Evolutionary conservation across 768 basidiomycete genomes (phyloP), one percentile per base, ranked within the genome.

Genomic region (Cyathus striatus): DNA sequence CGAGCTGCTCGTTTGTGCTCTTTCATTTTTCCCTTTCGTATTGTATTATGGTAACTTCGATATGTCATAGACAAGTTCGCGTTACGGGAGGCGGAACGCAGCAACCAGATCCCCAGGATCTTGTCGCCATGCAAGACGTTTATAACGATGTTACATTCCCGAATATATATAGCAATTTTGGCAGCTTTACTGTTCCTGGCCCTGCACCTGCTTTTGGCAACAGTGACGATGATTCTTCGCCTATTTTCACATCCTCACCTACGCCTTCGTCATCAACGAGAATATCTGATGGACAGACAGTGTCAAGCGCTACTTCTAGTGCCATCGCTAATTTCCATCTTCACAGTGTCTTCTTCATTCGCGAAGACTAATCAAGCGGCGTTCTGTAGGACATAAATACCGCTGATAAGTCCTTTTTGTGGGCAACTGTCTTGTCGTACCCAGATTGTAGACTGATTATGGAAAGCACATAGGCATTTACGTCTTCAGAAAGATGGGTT

Each of bases 1-100:
- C 27, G 27, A 30, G 13, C 20, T 39, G 6, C 20, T 32, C 42
- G 21, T 43, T n/a, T 9, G 27, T 30, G 7, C n/a, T n/a, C n/a
- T 21, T 22, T 44, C 20, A 35, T 6, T 17, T 5, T 26, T n/a
- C 32, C 33, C 30, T 38, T 22, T 38, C 4, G 20, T 16, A 34
- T 6, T 16, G n/a, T 21, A 34, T 35, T 22, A 40, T 39, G 30
- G 34, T 32, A 36, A 22, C 26, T n/a, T n/a, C n/a, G n/a, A n/a
- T n/a, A 21, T 25, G 17, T 41, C 43, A 36, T 41, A 65, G 65
- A 4, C 64, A 69, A 55, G 44, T 69, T 43, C 57, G 60, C 17
- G 61, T 70, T 18, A 65, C 54, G 49, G 66, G 68, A 22, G 51
- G 62, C 49, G 67, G 66, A 41, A 63, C 60, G 23, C 55, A 59